Base-by-base conservation (phyloP, 75 land plant genomes). In the Selaginella tamariscina region DNA sequence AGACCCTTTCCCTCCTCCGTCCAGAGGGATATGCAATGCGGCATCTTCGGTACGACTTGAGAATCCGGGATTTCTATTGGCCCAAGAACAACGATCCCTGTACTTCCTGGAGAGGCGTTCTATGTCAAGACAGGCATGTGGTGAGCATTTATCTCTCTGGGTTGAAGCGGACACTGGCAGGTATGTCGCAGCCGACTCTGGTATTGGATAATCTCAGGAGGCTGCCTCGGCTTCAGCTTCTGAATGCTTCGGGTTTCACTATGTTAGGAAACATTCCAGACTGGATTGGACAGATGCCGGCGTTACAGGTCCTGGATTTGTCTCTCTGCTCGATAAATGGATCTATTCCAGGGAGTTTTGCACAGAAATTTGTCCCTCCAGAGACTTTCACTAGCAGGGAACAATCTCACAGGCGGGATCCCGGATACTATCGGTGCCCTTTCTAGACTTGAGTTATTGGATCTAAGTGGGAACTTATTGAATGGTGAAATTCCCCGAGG, bases 71-170 rank as follows among this genome's bases (percentile, higher is more conserved):
- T 68, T 70, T 55, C 27, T 89, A 89, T 9, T 94, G 98, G 98
- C 96, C 91, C 8, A 73, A 72, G 29, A 79, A 77, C 64, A 31
- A 71, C 2, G 88, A 94, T 71, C 96, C 96, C 2, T 94, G 98
- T 72, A 56, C 72, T 18, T 0, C 24, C 29, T 94, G 98, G 98
- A 55, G 0, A 20, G 98, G 98, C 11, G 73, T 94, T 2, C 1
- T 0, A 24, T 94, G 98, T 63, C 1, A 59, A 0, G 31, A 27
- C n/a, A 84, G 89, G 22, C 75, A 81, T 0, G 96, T 94, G 31
- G 76, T 77, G 27, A 70, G 72, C 65, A 77, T 94, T 28, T 69
- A 82, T 56, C 69, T 94, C 32, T 77, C 83, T 15, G 86, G 88
- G 21, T 79, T 93, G 27, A 70, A 73, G 21, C 72, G 96, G 18